These are phyloP conservation scores for Leavenworthia alabamica DNA, from an alignment of 345 rosid species.

Conservation along the genomic window DNA sequence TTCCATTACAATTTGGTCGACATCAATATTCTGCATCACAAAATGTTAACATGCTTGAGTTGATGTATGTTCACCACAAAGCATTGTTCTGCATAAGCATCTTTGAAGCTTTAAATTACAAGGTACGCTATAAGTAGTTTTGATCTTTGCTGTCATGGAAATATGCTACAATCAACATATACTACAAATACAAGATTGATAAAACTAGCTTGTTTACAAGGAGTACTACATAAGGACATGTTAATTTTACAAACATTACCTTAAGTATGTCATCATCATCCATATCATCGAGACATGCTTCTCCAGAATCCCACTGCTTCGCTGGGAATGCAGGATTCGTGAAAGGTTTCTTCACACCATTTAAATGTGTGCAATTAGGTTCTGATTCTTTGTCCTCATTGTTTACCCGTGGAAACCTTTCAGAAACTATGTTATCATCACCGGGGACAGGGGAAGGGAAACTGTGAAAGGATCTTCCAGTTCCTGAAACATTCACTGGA, in stretches of 20 bases:
- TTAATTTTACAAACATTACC: conserved; percentile 40
- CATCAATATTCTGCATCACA: conserved; percentile 70
- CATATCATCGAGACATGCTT: conserved; percentile 46
- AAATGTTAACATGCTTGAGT: conserved; percentile 13
- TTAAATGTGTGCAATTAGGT: conserved; percentile 19
- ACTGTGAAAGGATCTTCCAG: conserved; percentile 30
- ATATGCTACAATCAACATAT: conserved; percentile 4
- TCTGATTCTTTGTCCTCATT: conserved; percentile 29
- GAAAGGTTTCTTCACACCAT: conserved; percentile 29
- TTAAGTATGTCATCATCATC: conserved; percentile 81
- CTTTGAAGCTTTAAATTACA: neutral
- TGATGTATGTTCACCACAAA: conserved; percentile 39
- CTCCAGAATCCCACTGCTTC: conserved; percentile 32
- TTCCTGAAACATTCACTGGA: conserved; percentile 25
- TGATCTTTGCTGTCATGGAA: conserved; percentile 1
- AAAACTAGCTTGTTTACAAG: neutral
- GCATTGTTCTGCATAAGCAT: neutral
- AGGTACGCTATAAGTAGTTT: neutral
- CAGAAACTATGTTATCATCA: conserved; percentile 24
- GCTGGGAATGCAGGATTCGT: conserved; percentile 28
- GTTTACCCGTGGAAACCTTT: conserved; percentile 26
- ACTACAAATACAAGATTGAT: neutral
- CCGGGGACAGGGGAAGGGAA: conserved; percentile 24
- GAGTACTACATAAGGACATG: neutral
- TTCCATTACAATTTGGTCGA: conserved; percentile 83